These are phyloP conservation scores for Primulina tabacum DNA, from an alignment of 257 asterid species.

Conservation along the genomic window DNA sequence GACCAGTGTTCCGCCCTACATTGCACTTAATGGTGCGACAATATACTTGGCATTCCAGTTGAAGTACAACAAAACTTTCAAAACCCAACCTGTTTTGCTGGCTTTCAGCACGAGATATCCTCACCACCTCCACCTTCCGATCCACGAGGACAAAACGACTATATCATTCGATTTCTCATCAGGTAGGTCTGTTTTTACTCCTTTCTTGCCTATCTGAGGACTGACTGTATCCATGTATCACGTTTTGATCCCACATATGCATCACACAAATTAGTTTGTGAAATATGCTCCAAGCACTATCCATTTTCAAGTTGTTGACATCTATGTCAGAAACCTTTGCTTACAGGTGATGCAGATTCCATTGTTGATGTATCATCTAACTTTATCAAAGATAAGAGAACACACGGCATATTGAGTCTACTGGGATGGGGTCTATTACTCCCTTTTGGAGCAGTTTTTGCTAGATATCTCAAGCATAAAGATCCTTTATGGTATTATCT, in stretches of 20 bases:
- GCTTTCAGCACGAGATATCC: slow-evolving; percentile 75
- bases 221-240: not conserved
- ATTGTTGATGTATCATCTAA: slow-evolving; percentile 28
- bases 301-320: not conserved
- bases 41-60: slow-evolving; percentile 82
- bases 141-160: slow-evolving; percentile 73
- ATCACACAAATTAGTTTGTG: not conserved
- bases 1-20: slow-evolving; percentile 71
- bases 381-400: slow-evolving; percentile 48
- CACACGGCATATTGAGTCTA: slow-evolving; percentile 71
- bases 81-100: slow-evolving; percentile 61
- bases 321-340: not conserved
- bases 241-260: no score
- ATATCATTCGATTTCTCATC: slow-evolving; percentile 66
- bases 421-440: slow-evolving; percentile 81
- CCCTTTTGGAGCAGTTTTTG: slow-evolving; percentile 73
- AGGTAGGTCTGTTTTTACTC: slow-evolving; percentile 36
- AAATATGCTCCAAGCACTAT: not conserved
- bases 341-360: slow-evolving; percentile 42
- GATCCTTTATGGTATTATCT: slow-evolving; percentile 73
- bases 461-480: slow-evolving; percentile 65
- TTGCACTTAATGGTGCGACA: slow-evolving; percentile 54
- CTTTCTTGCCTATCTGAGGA: not conserved
- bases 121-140: slow-evolving; percentile 68
- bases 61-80: slow-evolving; percentile 51